Evolutionary conservation across 148 eudicot species (phyloP).

Genomic region (Nyssa sinensis): DNA sequence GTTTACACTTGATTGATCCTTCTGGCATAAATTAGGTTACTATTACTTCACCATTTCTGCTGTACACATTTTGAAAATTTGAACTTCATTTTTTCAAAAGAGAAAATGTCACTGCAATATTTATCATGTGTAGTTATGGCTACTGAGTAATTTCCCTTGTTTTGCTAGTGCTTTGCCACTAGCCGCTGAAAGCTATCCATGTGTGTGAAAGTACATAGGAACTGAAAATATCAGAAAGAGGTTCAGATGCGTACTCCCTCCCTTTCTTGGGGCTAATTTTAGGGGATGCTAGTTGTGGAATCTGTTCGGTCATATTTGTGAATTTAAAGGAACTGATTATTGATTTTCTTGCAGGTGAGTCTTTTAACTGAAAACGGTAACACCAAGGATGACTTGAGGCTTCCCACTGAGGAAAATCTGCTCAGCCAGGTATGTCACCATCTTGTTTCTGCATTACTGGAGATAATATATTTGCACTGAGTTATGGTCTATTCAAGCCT

Average conservation of each 20-base stretch:
- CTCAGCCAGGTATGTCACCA: conserved; percentile 24
- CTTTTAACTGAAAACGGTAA: conserved; percentile 48
- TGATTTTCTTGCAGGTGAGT: conserved; percentile 35
- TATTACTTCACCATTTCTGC: no score
- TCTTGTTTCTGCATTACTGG: background rate
- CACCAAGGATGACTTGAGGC: conserved; percentile 56
- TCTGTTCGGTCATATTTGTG: background rate
- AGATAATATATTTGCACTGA: background rate
- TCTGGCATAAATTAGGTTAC: no score
- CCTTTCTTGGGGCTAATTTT: no score
- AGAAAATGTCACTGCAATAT: background rate
- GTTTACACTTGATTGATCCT: no score
- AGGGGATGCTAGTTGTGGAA: background rate
- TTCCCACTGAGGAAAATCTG: conserved; percentile 44
- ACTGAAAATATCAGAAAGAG: no score
- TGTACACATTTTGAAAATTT: no score
- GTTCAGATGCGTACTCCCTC: background rate
- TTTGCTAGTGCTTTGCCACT: background rate
- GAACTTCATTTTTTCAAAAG: background rate
- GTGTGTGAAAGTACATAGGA: background rate
- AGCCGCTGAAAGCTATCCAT: background rate
- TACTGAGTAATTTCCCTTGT: no score
- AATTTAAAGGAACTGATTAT: no score
- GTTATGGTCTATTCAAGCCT: background rate
- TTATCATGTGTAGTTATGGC: background rate